Percentiles rank a stretch among this genome's conserved stretches.
Evolutionary conservation across 306 rosid species (phyloP).

Genomic region (Quercus aquifolioides): DNA sequence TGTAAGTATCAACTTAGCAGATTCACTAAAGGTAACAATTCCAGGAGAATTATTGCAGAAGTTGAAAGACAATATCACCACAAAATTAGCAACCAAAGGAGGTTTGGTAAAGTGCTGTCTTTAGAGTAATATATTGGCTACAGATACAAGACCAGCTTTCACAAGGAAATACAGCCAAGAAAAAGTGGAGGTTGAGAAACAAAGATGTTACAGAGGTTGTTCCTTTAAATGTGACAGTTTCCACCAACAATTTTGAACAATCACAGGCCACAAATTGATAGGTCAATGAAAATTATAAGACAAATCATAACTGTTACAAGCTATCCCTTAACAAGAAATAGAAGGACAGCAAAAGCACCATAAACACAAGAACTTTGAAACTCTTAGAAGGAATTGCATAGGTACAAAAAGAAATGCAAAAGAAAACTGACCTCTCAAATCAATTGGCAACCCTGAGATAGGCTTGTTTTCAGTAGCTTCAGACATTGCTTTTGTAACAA

Average conservation of each 20-base stretch:
- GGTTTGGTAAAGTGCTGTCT: neutral
- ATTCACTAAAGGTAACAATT: neutral
- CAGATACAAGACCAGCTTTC: neutral
- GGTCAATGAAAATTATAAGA: neutral
- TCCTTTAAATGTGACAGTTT: neutral
- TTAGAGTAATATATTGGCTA: neutral
- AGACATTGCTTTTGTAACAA: constrained; percentile 56
- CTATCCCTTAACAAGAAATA: neutral
- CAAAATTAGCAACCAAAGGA: too few relatives aligned
- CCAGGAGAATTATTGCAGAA: neutral
- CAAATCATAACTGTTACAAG: neutral
- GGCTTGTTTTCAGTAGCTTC: constrained; percentile 48
- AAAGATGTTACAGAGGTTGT: neutral
- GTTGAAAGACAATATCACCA: neutral
- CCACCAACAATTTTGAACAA: neutral
- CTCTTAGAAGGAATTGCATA: neutral
- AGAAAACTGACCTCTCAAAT: constrained; percentile 61
- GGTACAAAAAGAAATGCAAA: neutral
- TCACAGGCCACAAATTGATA: neutral
- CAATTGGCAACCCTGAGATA: constrained; percentile 73
- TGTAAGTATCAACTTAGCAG: neutral
- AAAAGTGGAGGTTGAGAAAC: too few relatives aligned
- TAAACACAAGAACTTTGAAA: neutral
- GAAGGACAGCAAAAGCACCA: neutral
- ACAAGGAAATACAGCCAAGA: neutral